These are phyloP conservation scores for Alternaria ventricosa DNA, from an alignment of 2,329 filamentous ascomycete genomes.

Conservation along the genomic window DNA sequence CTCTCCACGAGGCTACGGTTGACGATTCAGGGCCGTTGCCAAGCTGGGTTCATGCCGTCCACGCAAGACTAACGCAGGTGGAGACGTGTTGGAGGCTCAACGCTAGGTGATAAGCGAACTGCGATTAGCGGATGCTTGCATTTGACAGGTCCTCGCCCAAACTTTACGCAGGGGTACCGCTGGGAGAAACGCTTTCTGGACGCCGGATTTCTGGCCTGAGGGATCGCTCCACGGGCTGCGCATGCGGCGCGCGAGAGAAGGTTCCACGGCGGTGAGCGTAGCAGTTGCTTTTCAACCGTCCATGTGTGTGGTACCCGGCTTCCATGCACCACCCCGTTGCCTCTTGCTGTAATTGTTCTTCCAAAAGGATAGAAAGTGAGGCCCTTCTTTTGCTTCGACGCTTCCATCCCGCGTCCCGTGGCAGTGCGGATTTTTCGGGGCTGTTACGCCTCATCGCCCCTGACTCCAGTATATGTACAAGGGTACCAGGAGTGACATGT, in stretches of 20 bases:
- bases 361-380: not conserved
- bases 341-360: not conserved
- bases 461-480: not conserved
- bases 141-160: conserved; percentile 11
- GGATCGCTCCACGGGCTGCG: conserved; percentile 2
- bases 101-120: conserved; percentile 5
- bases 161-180: not conserved
- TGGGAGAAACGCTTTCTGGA: not conserved
- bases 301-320: not conserved
- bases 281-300: not conserved
- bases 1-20: conserved; percentile 1
- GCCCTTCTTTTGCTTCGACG: not conserved
- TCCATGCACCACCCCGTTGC: not conserved
- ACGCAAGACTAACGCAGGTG: conserved; percentile 6
- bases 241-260: not conserved
- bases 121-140: conserved; percentile 5
- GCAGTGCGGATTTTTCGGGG: not conserved
- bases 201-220: not conserved
- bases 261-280: not conserved
- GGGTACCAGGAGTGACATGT: not conserved
- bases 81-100: not conserved
- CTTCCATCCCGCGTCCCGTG: not conserved
- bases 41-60: conserved; percentile 7
- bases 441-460: not conserved
- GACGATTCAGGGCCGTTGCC: conserved; percentile 11